Conservation (phyloP, 1,139 yeast genomes). For the Sugiyamaella pinicola region DNA sequence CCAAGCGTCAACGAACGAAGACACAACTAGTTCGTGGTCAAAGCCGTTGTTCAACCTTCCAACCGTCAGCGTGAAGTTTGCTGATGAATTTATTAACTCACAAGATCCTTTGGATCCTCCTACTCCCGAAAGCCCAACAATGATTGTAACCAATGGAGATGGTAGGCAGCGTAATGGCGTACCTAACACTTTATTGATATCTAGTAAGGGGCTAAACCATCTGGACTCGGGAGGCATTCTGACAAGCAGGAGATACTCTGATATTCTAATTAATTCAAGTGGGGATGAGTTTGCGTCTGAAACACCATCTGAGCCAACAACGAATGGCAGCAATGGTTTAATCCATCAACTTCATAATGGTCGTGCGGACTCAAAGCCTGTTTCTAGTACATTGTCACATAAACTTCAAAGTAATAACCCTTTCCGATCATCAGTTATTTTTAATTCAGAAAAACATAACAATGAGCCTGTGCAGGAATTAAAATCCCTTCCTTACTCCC, state of each 20-base stretch:
- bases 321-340: background rate
- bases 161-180: background rate
- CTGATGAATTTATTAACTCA: constrained; percentile 8
- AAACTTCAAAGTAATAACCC: constrained; percentile 6
- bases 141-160: background rate
- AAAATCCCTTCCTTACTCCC: constrained; percentile 6
- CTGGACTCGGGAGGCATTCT: background rate
- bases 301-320: background rate
- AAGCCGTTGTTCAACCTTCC: background rate
- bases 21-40: background rate
- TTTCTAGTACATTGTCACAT: background rate
- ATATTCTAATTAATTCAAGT: background rate
- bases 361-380: background rate
- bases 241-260: background rate
- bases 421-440: background rate
- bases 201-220: background rate
- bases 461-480: background rate
- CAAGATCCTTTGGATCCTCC: background rate
- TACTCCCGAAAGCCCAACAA: background rate
- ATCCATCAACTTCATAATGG: background rate
- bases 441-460: background rate
- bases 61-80: background rate
- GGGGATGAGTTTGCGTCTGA: background rate
- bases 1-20: background rate
- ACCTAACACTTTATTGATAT: background rate